Base-by-base conservation (phyloP, 2,329 filamentous ascomycete genomes). In the Alternaria longipes region DNA sequence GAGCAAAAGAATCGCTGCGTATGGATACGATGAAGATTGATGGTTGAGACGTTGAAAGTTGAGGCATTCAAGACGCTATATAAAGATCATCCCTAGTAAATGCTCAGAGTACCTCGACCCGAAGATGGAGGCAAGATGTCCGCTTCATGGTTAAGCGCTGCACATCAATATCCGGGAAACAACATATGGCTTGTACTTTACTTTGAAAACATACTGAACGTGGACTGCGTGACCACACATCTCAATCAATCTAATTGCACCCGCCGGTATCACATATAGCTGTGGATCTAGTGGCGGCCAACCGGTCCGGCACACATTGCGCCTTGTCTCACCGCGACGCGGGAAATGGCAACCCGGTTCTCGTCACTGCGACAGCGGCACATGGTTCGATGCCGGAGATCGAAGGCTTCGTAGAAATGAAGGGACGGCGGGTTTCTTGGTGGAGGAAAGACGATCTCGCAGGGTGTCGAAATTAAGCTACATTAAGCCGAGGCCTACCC, bases 211-310 rank as follows among this genome's bases (percentile, higher is more conserved):
- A 45, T 59, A 49, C 44, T 61, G 45, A 40, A 54, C 41, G 26
- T 45, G 67, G 54, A 57, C 53, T 60, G 65, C 64, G 72, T 73
- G 73, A 72, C 69, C 61, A 58, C 54, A 22, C 18, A 57, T 55
- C 57, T 71, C 72, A 78, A 78, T 78, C 54, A 76, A 78, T 74
- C 54, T 71, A 74, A 65, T 69, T 76, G 71, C 63, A 72, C 67
- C 70, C 69, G 66, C 66, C 70, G 72, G 70, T 65, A 72, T 68
- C 58, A 67, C 63, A 64, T 49, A 58, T 50, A 51, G 46, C 51
- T 50, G 61, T 60, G 42, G 53, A 59, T 60, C 61, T 73, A 76
- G 70, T 71, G 68, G 70, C 75, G 75, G 75, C 67, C 64, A 68
- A 52, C 59, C 75, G 74, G 74, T 73, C 75, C 74, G 75, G 70